Base-by-base conservation (phyloP, 2,329 filamentous ascomycete species). In the Reticulascus tulasneorum region DNA sequence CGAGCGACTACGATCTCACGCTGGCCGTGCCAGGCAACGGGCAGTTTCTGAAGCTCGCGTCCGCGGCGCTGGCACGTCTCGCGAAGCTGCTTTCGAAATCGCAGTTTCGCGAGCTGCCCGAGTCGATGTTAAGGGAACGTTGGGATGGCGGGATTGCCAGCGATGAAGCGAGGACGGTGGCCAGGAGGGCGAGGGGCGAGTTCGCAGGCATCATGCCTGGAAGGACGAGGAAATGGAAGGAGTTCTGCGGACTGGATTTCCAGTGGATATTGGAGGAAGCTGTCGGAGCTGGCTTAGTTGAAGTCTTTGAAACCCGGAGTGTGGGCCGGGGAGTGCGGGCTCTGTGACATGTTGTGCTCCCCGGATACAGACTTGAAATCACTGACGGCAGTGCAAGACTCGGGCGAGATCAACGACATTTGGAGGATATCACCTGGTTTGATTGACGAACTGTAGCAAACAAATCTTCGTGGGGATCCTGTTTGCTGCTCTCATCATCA, bases 231-330 rank as follows among this genome's bases (percentile, higher is more conserved):
- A 82, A 79, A 53, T 89, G 85, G 85, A 81, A 72, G 53, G 71
- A 76, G 20, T 85, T 86, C 45, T 75, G 77, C 50, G 85, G 85
- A 0, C 58, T 87, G 42, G 62, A 72, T 27, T 89, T 87, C 57
- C 73, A 82, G 40, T 89, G 82, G 81, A 68, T 85, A 12, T 54
- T 89, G 26, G 79, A 75, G 25, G 83, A 88, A 56, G 84, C 82
- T 27, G 68, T 86, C 17, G 85, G 84, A 0, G 68, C 79, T 19
- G 85, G 85, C 2, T 52, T 82, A 12, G 72, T 88, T 5, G 84
- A 90, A 58, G 62, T 86, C 11, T 90, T 90, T 55, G 77, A 86
- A 51, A 89, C 84, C 10, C 71, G 80, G 11, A 84, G 77, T 49
- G 82, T 88, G n/a, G 84, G 84, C 2, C 68, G 74, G 41, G 84